Evolutionary conservation across 2,329 filamentous ascomycete species (phyloP).

Genomic region (Celoporthe dispersa): DNA sequence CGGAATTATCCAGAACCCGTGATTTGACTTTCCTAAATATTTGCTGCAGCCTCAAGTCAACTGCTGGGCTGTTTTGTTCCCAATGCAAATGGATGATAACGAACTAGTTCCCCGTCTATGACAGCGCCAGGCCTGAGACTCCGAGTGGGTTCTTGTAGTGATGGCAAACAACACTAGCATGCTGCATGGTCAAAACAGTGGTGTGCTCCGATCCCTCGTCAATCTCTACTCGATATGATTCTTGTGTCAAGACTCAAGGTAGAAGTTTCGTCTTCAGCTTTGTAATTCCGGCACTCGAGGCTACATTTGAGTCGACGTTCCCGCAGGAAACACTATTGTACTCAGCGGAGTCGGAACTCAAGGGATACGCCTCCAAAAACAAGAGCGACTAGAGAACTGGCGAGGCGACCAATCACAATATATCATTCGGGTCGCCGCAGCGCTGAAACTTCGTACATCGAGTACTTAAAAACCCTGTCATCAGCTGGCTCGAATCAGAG

Average conservation of each 20-base stretch:
- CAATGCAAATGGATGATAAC: not conserved
- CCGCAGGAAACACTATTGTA: not conserved
- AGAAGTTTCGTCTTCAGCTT: not conserved
- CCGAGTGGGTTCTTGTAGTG: not conserved
- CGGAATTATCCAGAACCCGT: not conserved
- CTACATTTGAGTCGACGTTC: not conserved
- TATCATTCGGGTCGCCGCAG: not conserved
- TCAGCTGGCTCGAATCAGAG: not conserved
- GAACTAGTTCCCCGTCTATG: not conserved
- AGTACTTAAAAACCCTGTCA: not conserved
- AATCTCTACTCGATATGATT: not conserved
- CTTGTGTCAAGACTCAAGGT: not conserved
- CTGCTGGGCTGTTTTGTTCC: not conserved
- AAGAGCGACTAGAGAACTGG: not conserved
- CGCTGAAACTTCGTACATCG: not conserved
- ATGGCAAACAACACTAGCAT: not conserved
- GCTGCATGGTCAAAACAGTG: not conserved
- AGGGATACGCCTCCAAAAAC: not conserved
- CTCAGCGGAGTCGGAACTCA: not conserved
- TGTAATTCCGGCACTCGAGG: not conserved
- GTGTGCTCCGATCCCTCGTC: not conserved
- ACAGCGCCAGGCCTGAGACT: not conserved
- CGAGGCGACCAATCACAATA: not conserved
- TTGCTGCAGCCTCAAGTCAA: not conserved
- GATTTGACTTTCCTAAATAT: not conserved